Evolutionary conservation across 1,139 yeast genomes (phyloP), one percentile per base, ranked within the genome.

Genomic region (Wickerhamomyces sp.): DNA sequence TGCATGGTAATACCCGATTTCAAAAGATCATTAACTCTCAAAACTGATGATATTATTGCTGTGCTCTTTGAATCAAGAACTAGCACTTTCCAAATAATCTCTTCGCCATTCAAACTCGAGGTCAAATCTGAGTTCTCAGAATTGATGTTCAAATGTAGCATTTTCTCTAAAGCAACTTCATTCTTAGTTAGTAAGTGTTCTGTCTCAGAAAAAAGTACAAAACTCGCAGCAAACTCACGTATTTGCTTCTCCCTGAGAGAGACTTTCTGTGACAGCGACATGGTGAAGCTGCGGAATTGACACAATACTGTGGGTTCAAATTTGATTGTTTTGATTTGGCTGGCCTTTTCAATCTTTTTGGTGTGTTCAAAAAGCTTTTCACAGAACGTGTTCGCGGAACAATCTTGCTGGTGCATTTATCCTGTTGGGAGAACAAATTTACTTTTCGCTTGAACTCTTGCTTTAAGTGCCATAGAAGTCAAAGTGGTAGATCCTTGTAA

Each of bases 1-100:
- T 91, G 97, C 47, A 88, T 83, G 0, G 98, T 91, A 38, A 91
- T 78, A 6, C 97, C 97, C 52, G 87, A 84, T 41, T 82, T 76
- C 51, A 89, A 69, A 48, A 91, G 67, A 56, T 93, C 98, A 52
- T 87, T 88, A 41, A 91, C 96, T 41, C 97, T 69, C 40, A 93
- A 62, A 9, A 91, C 93, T 8, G 95, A 84, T 2, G 96, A 88
- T 14, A 91, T 75, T 31, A 91, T 81, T 15, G 85, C 83, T 25
- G 94, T 83, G 23, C 96, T 85, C 39, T 81, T 75, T 26, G 69
- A 56, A 58, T 91, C 99, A 49, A 91, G 70, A 8, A 93, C 76
- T 39, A 91, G 69, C n/a, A 86, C 95, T 57, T 93, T 91, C 99
- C 98, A 93, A 23, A 82, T 68, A 38, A 83, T 71, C 44, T 80